Conservation (phyloP, 331 rosid species). For the Malus hybrid region DNA sequence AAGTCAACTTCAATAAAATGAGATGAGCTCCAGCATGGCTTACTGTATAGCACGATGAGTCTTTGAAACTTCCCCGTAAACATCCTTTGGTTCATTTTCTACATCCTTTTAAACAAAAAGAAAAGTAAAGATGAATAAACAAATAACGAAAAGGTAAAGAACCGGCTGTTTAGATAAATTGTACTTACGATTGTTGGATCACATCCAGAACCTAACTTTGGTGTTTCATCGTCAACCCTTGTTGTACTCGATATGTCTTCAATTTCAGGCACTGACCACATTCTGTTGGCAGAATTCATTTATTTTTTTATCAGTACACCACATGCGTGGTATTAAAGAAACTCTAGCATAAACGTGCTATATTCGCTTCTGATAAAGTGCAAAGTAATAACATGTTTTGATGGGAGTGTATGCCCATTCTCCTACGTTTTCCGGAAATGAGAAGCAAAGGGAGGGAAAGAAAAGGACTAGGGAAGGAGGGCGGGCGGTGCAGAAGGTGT, state of each 20-base stretch:
- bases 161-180: background rate
- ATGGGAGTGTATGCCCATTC: background rate
- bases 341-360: background rate
- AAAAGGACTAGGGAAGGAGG: background rate
- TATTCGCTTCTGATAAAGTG: background rate
- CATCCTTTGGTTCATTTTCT: conserved; percentile 28
- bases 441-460: background rate
- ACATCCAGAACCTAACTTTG: conserved; percentile 32
- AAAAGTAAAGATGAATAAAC: background rate
- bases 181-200: conserved; percentile 31
- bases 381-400: background rate
- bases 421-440: background rate
- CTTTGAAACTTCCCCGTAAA: conserved; percentile 44
- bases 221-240: conserved; percentile 20
- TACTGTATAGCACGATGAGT: conserved; percentile 44
- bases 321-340: background rate
- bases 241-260: conserved; percentile 24
- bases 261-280: conserved; percentile 45
- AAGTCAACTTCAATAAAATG: background rate
- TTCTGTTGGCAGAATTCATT: conserved; percentile 18
- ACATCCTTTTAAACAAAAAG: conserved; percentile 23
- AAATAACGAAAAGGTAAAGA: background rate
- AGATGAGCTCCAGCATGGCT: conserved; percentile 8
- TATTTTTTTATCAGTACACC: background rate
- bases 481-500: background rate